Conservation (phyloP, 202 grass and related monocot species). For the Setaria italica region DNA sequence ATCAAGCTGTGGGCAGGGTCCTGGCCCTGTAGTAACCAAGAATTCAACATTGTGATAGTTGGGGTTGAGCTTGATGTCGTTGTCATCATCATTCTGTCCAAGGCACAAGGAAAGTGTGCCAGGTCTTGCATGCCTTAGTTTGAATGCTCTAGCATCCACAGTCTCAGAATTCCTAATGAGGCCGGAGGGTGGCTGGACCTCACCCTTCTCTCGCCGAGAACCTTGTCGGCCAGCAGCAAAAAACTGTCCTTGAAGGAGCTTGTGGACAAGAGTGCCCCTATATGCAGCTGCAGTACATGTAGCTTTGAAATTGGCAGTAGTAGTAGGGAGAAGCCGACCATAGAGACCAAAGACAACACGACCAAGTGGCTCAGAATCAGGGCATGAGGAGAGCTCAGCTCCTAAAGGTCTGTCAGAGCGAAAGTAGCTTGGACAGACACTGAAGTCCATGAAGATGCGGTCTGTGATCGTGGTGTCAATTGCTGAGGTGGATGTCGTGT, state of each 20-base stretch:
- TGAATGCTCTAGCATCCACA: constrained; percentile 76
- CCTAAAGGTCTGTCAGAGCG: constrained; percentile 76
- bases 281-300: constrained; percentile 75
- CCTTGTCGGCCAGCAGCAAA: constrained; percentile 88
- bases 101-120: constrained; percentile 92
- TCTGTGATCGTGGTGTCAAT: constrained; percentile 72
- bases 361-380: constrained; percentile 81
- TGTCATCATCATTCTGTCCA: constrained; percentile 83
- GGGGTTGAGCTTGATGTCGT: constrained; percentile 77
- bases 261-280: constrained; percentile 85
- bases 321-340: constrained; percentile 74
- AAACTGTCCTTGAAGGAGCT: constrained; percentile 84
- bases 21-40: constrained; percentile 92
- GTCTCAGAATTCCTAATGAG: constrained; percentile 76
- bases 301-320: constrained; percentile 78
- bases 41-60: constrained; percentile 96
- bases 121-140: constrained; percentile 73
- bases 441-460: constrained; percentile 93
- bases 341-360: constrained; percentile 96
- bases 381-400: constrained; percentile 74
- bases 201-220: constrained; percentile 70
- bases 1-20: constrained; percentile 90
- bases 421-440: constrained; percentile 83
- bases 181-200: constrained; percentile 69
- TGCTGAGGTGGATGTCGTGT: constrained; percentile 36